phyloP scores from a whole-genome alignment of 768 basidiomycete species.

The Mycena vulgaris region DNA sequence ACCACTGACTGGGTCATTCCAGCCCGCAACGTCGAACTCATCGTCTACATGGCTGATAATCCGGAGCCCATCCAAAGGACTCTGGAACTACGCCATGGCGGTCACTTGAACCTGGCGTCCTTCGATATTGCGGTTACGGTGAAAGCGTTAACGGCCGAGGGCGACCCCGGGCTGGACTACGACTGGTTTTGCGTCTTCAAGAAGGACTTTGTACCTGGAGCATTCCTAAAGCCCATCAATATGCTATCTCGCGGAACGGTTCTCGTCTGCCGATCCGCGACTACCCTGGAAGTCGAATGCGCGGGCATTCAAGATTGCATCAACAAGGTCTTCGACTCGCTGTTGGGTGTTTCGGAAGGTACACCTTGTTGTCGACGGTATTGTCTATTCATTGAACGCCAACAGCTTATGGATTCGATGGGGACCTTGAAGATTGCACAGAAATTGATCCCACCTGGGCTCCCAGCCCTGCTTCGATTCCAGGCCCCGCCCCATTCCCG shows the following conservation, averaged over 20 bases:
- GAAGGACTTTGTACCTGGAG: background rate
- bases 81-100: background rate
- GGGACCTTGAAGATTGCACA: no score
- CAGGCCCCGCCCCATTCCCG: no score
- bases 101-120: background rate
- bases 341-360: background rate
- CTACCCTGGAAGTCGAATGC: background rate
- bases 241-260: background rate
- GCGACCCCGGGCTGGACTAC: background rate
- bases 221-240: background rate
- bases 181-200: background rate
- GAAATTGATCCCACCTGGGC: no score
- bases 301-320: background rate
- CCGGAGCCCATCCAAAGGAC: background rate
- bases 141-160: background rate
- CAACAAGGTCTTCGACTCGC: background rate
- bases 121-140: background rate
- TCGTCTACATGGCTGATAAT: no score
- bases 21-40: no score
- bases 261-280: background rate
- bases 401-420: no score
- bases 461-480: no score
- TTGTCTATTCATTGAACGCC: no score
- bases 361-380: no score
- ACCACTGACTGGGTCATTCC: no score